Evolutionary conservation across 768 basidiomycete genomes (phyloP).

Genomic region (Tubosaeta sp.): DNA sequence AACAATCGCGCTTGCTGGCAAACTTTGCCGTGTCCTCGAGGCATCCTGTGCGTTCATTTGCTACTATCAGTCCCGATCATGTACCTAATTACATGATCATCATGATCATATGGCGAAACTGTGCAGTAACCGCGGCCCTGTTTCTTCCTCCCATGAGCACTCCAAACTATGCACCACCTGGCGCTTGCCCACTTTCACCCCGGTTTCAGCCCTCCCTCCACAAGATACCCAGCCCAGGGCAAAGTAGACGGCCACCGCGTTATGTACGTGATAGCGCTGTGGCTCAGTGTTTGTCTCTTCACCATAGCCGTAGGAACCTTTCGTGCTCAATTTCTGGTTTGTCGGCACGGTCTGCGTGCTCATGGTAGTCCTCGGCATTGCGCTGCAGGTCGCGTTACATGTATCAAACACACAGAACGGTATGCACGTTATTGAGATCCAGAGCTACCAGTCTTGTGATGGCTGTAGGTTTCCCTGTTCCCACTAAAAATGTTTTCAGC

Average conservation of each 20-base stretch:
- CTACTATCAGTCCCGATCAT: background rate
- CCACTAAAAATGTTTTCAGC: constrained; percentile 44
- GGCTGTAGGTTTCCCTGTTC: constrained; percentile 49
- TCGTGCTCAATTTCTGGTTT: constrained; percentile 35
- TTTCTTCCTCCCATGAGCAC: constrained; percentile 5
- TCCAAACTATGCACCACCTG: background rate
- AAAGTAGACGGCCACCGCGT: constrained; percentile 33
- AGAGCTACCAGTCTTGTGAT: background rate
- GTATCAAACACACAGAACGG: constrained; percentile 20
- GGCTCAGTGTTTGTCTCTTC: background rate
- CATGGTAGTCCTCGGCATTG: constrained; percentile 35
- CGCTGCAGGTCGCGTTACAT: constrained; percentile 9
- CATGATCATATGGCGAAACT: background rate
- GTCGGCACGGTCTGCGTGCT: constrained; percentile 37
- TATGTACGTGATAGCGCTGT: constrained; percentile 34
- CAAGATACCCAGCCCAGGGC: constrained; percentile 45
- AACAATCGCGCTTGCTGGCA: background rate
- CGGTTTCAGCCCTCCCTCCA: constrained; percentile 44
- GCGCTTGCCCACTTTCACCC: constrained; percentile 22
- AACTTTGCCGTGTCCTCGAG: constrained; percentile 6
- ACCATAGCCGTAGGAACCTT: constrained; percentile 21
- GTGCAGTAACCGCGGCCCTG: background rate
- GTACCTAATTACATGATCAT: constrained; percentile 1
- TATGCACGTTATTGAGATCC: background rate
- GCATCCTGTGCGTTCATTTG: background rate